Evolutionary conservation across 768 basidiomycete genomes (phyloP), one percentile per base, ranked within the genome.

Genomic region (Mycena polygramma): DNA sequence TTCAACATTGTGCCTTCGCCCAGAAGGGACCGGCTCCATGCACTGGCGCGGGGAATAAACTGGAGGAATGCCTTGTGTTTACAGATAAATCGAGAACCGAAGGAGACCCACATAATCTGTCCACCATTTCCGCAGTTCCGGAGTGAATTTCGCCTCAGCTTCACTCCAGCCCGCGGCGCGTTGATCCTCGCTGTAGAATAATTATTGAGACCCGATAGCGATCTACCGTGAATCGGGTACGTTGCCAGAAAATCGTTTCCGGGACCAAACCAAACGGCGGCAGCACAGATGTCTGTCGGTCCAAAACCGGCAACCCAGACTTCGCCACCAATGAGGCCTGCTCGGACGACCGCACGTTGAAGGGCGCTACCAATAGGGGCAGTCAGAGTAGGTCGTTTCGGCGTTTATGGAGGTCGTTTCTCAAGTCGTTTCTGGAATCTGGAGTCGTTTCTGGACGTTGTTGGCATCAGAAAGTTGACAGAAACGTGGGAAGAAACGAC

Each of bases 181-280:
- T 54, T 73, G 69, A 55, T 73, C 62, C 24, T 70, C 72, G 15
- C 69, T 73, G 57, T 8, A 3, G 30, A 57, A 24, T 39, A 8
- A 37, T 7, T 14, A n/a, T 35, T 8, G 9, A 19, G 24, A 70
- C 19, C 2, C 17, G n/a, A 11, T 55, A 10, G 22, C 43, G 36
- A 20, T 35, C 7, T 48, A 41, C 13, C 6, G 10, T 19, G 20
- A 41, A 30, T 6, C 17, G 35, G 52, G 45, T 70, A 74, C 73
- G 63, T 74, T 35, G 11, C 61, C 39, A 74, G 54, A 48, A 54
- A 60, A 48, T 58, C 63, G 2, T 63, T 48, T 1, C 69, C 69
- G 22, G 73, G 73, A 9, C 62, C 62, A 26, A 69, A 74, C 73
- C 70, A 74, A n/a, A 66, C 30, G 17, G 73, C 73, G 7, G 71